Evolutionary conservation across 1,139 yeast genomes (phyloP).

Genomic region (Suhomyces atakaporum): DNA sequence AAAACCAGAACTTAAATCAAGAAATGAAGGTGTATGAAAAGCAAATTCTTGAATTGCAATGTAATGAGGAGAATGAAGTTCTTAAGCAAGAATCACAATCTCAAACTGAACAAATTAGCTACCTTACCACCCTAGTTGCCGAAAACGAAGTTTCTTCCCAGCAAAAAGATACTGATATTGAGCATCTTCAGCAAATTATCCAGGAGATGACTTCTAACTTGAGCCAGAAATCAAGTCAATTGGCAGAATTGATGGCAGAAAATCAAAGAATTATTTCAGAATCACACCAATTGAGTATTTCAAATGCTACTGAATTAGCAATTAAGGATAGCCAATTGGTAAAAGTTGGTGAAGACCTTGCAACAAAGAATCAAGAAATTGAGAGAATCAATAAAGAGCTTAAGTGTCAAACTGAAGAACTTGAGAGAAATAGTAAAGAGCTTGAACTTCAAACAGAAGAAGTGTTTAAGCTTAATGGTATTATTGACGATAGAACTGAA

Average conservation of each 20-base stretch:
- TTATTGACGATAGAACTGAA: constrained; percentile 14
- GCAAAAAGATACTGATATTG: not conserved
- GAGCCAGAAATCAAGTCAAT: constrained; percentile 1
- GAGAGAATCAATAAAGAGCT: not conserved
- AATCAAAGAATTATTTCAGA: constrained; percentile 4
- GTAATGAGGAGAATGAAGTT: constrained; percentile 2
- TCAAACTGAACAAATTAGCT: constrained; percentile 1
- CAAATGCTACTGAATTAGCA: constrained; percentile 8
- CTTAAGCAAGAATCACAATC: constrained; percentile 3
- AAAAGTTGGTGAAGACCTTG: constrained; percentile 1
- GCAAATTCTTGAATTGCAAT: constrained; percentile 6
- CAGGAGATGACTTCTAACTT: not conserved
- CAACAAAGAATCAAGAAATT: constrained; percentile 2
- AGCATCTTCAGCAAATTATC: not conserved
- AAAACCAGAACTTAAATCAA: constrained; percentile 8
- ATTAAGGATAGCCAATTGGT: constrained; percentile 4
- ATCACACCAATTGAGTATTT: constrained; percentile 5
- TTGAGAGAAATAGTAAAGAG: constrained; percentile 1
- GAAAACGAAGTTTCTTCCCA: not conserved
- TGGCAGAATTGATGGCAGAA: constrained; percentile 1
- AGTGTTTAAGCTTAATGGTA: constrained; percentile 6
- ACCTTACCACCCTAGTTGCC: not conserved
- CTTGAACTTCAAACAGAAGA: constrained; percentile 1
- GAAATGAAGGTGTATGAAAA: constrained; percentile 2
- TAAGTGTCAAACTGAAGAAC: not conserved